Evolutionary conservation across 1,139 yeast genomes (phyloP), one percentile per base, ranked within the genome.

Genomic region (Kluyveromyces marxianus): DNA sequence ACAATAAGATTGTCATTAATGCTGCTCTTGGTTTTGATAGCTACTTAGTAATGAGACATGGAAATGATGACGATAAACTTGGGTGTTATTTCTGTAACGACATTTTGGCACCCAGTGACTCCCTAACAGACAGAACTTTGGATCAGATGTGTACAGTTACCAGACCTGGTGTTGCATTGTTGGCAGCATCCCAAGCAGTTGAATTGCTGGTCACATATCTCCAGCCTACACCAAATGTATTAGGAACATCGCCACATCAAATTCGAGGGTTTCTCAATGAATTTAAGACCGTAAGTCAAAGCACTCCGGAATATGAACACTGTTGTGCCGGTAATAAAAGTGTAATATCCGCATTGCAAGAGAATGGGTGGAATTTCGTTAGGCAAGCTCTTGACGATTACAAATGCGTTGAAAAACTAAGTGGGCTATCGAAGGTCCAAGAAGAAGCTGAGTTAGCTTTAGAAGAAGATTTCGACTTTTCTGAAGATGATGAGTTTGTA

Each of bases 61-160:
- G 97, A 0, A 63, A 59, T 25, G 35, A 35, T 25, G 14, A 43
- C n/a, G 56, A 52, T 25, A 70, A 83, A 37, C 66, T 90, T 30
- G 98, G 99, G 0, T 92, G 99, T 63, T 92, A 92, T 66, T 92
- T 83, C 63, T 92, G 99, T 65, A 88, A 89, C 62, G 98, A 94
- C 61, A 89, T 92, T 6, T 90, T 89, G 42, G 97, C 97, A 0
- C 98, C 99, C 0, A 71, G 81, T 4, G 96, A 92, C 61, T 83
- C 95, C 50, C 68, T 87, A 21, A 74, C 87, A 0, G 95, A 89
- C 58, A 71, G 96, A 44, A 85, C 97, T 0, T 68, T 92, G 50
- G 99, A 92, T 65, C 97, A 92, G 63, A 92, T 92, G 97, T 92
- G 99, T 62, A 92, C 98, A 0, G 98, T 92, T 1, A 92, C 98